Base-by-base conservation (phyloP, 768 basidiomycete genomes). In the Rhodotorula paludigena region DNA sequence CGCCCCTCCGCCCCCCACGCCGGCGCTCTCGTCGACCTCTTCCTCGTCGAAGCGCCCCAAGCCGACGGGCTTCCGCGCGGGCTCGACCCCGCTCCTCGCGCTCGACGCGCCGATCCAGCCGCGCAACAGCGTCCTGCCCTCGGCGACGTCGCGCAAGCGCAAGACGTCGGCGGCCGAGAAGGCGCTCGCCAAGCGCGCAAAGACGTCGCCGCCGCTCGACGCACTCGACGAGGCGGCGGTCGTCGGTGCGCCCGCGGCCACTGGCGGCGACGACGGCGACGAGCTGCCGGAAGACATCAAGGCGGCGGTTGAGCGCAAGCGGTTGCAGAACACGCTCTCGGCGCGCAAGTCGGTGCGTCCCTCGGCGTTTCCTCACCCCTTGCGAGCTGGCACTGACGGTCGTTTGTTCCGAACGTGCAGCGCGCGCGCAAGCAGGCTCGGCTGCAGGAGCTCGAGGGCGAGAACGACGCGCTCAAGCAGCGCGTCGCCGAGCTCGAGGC, bases 281-380 rank as follows among this genome's bases (percentile, higher is more conserved):
- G 48, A 61, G 12, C 45, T 73, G 35, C 68, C 67, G 2, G 55
- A 48, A 21, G 71, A 73, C 38, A 59, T 73, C 11, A 42, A 59
- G 28, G 66, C 88, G 75, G 85, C 85, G 71, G 87, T 87, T 66
- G 86, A 85, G 71, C 83, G 83, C 52, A 91, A 90, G 80, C 84
- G 90, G 36, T 83, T 86, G 23, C 87, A 88, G 79, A 92, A 92
- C 71, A 91, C 90, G 6, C 78, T 90, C 11, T 88, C 89, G 0
- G 90, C 90, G 9, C 84, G 90, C 9, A 84, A 87, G 41, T 87
- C n/a, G n/a, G n/a, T n/a, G n/a, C n/a, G n/a, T n/a, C n/a, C n/a
- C n/a, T n/a, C n/a, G n/a, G n/a, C n/a, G n/a, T n/a, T n/a, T n/a
- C n/a, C n/a, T n/a, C n/a, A n/a, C n/a, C n/a, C n/a, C n/a, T n/a